A percentile compares a stretch with the other conserved stretches of the same genome.
phyloP scores from a whole-genome alignment of 495 filamentous ascomycete species.

The Xylaria grammica region DNA sequence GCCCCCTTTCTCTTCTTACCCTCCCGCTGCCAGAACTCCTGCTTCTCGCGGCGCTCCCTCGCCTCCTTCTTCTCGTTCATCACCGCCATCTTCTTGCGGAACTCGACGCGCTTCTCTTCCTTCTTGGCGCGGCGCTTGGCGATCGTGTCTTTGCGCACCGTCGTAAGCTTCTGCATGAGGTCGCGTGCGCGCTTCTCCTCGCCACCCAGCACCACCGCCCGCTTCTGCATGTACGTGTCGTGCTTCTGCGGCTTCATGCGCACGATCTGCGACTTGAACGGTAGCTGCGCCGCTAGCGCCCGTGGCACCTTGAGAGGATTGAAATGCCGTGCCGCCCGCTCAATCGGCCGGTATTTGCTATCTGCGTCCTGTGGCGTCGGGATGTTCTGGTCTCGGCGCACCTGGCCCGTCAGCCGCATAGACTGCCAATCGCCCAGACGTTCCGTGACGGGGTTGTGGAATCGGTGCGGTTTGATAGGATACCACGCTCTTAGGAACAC shows the following conservation, averaged over 20 bases:
- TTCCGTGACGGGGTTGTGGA: slow-evolving; percentile 97
- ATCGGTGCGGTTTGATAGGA: slow-evolving; percentile 88
- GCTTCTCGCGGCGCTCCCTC: slow-evolving; percentile 85
- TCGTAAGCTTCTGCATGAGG: slow-evolving; percentile 92
- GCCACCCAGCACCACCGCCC: slow-evolving; percentile 75
- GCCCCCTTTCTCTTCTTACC: slow-evolving; percentile 87
- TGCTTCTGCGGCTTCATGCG: slow-evolving; percentile 78
- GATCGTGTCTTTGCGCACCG: slow-evolving; percentile 86
- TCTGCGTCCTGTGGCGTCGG: slow-evolving; percentile 78
- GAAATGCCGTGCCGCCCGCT: slow-evolving; percentile 83
- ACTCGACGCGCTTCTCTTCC: slow-evolving; percentile 78
- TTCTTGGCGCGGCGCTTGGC: slow-evolving; percentile 81
- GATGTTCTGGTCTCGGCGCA: slow-evolving; percentile 76
- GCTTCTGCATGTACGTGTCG: slow-evolving; percentile 91
- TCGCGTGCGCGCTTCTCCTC: slow-evolving; percentile 90
- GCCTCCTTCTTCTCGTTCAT: slow-evolving; percentile 79
- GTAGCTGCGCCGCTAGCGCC: slow-evolving; percentile 81
- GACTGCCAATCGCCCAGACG: slow-evolving; percentile 79
- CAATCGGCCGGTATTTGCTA: slow-evolving; percentile 81
- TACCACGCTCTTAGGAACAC: slow-evolving; percentile 97
- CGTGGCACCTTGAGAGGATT: slow-evolving; percentile 91
- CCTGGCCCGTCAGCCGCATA: slow-evolving; percentile 95
- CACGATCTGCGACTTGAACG: slow-evolving; percentile 90
- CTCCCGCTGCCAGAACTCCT: slow-evolving; percentile 92
- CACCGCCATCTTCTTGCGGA: slow-evolving; percentile 79